Evolutionary conservation across 2,329 filamentous ascomycete genomes (phyloP).

Genomic region (Penicillium digitatum): DNA sequence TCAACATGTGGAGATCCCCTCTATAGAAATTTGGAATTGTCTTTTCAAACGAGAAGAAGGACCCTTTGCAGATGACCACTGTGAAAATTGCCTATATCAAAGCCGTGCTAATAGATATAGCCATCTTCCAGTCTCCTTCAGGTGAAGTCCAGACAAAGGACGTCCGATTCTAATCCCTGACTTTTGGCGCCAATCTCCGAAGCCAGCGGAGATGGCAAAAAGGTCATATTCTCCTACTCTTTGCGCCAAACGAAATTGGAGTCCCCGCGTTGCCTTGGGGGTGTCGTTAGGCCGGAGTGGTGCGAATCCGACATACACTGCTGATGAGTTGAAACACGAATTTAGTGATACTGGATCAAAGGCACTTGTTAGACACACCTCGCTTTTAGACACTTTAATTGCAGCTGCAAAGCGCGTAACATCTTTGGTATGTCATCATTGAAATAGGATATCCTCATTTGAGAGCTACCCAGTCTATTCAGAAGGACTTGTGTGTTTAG

Average conservation of each 20-base stretch:
- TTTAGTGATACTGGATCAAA: conserved; percentile 12
- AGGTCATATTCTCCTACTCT: conserved; percentile 16
- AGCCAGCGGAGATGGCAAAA: conserved; percentile 14
- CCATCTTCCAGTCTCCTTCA: neutral
- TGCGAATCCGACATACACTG: conserved; percentile 17
- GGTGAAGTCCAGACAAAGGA: neutral
- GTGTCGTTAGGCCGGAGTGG: conserved; percentile 14
- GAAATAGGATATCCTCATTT: neutral
- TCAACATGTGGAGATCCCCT: neutral
- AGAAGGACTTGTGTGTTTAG: conserved; percentile 16
- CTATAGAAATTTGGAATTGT: neutral
- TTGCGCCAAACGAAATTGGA: conserved; percentile 17
- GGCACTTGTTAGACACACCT: conserved; percentile 9
- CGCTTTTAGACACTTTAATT: conserved; percentile 2
- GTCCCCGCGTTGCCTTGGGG: conserved; percentile 15
- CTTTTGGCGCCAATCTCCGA: conserved; percentile 12
- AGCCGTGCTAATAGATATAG: neutral
- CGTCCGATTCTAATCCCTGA: neutral
- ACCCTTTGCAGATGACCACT: neutral
- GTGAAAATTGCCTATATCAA: neutral
- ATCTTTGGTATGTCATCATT: conserved; percentile 18
- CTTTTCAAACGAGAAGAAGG: neutral
- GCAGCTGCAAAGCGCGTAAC: conserved; percentile 11
- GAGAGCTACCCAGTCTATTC: neutral
- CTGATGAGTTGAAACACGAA: conserved; percentile 13